Evolutionary conservation across 768 basidiomycete genomes (phyloP).

Genomic region (Calocybe cyanea): DNA sequence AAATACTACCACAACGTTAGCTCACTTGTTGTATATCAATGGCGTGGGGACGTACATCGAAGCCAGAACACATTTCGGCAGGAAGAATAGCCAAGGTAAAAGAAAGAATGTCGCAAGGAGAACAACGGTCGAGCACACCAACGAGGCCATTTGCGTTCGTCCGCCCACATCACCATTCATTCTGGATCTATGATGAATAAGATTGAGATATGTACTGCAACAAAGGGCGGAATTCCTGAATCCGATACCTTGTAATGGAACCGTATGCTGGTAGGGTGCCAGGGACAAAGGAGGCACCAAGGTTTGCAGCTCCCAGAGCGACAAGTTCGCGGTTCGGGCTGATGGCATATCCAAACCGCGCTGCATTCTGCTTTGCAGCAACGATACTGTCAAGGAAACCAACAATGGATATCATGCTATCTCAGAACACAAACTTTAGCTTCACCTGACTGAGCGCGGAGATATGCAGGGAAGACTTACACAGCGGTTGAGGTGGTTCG

Average conservation of each 20-base stretch:
- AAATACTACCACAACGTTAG: constrained; percentile 51
- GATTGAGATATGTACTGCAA: neutral
- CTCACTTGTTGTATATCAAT: neutral
- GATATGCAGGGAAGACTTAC: constrained; percentile 33
- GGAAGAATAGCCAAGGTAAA: constrained; percentile 76
- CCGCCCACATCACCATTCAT: constrained; percentile 90
- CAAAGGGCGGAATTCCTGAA: neutral
- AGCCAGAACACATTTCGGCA: constrained; percentile 90
- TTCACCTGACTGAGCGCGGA: neutral
- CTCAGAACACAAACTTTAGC: neutral
- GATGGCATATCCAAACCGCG: constrained; percentile 82
- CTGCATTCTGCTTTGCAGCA: constrained; percentile 89
- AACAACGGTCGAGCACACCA: constrained; percentile 71
- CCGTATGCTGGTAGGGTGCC: constrained; percentile 93
- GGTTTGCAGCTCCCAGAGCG: constrained; percentile 83
- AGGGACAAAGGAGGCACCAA: constrained; percentile 74
- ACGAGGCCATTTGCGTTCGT: constrained; percentile 83
- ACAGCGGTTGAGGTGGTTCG: constrained; percentile 84
- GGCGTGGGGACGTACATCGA: constrained; percentile 56
- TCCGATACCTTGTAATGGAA: constrained; percentile 75
- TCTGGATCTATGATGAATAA: constrained; percentile 49
- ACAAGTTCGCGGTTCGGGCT: constrained; percentile 95
- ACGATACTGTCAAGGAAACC: constrained; percentile 96
- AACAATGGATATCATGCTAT: constrained; percentile 71
- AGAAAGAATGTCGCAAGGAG: constrained; percentile 88